A percentile compares a stretch with the other conserved stretches of the same genome.
phyloP scores from a whole-genome alignment of 768 basidiomycete genomes.

The Mycena olivaceomarginata region DNA sequence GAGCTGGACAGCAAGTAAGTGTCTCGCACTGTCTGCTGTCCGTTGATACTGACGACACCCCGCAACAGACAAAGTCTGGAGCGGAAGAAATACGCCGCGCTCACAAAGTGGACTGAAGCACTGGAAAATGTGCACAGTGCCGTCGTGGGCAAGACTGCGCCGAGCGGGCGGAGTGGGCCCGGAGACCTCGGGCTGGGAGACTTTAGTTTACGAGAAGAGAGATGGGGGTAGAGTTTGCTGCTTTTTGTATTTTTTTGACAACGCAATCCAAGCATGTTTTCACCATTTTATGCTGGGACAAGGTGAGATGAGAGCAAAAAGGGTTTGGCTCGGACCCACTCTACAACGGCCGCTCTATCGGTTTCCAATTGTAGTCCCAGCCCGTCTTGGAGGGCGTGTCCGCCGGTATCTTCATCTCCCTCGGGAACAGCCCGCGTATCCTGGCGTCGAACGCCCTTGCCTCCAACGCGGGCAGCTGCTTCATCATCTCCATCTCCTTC shows the following conservation, averaged over 20 bases:
- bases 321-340: neutral
- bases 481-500: slow-evolving; percentile 75
- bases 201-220: slow-evolving; percentile 58
- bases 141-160: slow-evolving; percentile 83
- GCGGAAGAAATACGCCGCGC: slow-evolving; percentile 88
- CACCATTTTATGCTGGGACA: slow-evolving; percentile 17
- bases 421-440: slow-evolving; percentile 89
- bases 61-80: slow-evolving; percentile 86
- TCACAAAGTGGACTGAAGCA: slow-evolving; percentile 90
- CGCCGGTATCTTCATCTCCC: slow-evolving; percentile 90
- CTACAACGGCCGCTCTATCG: slow-evolving; percentile 73
- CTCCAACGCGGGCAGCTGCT: slow-evolving; percentile 79
- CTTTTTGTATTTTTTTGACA: slow-evolving; percentile 44
- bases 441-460: slow-evolving; percentile 84
- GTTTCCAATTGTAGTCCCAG: slow-evolving; percentile 93
- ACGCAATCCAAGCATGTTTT: slow-evolving; percentile 43
- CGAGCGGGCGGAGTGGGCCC: slow-evolving; percentile 60
- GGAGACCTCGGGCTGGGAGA: slow-evolving; percentile 58
- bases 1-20: slow-evolving; percentile 92
- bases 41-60: slow-evolving; percentile 9
- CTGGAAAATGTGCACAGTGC: slow-evolving; percentile 86
- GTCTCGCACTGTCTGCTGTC: neutral
- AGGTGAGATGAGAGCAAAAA: neutral
- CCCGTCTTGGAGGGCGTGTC: slow-evolving; percentile 89
- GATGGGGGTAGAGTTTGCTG: slow-evolving; percentile 53